Evolutionary conservation across 2,329 filamentous ascomycete genomes (phyloP).

Genomic region (Penicillium sp.): DNA sequence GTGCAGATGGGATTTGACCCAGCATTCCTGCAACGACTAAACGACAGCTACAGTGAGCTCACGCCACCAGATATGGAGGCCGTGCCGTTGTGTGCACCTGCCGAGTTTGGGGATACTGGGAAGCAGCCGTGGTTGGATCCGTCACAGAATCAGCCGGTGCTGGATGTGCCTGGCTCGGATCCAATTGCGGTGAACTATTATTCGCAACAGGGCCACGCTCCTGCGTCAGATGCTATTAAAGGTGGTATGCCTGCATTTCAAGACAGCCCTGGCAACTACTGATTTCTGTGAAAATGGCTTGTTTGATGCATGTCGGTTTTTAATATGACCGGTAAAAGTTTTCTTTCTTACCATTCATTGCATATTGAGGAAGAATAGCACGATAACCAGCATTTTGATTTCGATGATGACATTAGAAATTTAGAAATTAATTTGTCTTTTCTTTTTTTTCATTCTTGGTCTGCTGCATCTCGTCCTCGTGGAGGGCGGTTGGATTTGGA

Average conservation of each 20-base stretch:
- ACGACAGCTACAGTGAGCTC: constrained; percentile 33
- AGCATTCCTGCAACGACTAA: constrained; percentile 36
- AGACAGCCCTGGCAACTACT: constrained; percentile 10
- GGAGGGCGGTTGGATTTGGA: constrained; percentile 17
- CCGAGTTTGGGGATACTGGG: constrained; percentile 10
- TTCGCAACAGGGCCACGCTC: constrained; percentile 18
- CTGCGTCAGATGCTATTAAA: constrained; percentile 16
- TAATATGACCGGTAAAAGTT: constrained; percentile 11
- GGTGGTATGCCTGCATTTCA: constrained; percentile 15
- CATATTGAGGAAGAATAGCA: constrained; percentile 1
- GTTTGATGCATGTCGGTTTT: constrained; percentile 1
- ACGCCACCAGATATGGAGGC: constrained; percentile 29
- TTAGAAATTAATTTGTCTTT: constrained; percentile 7
- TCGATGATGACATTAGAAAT: constrained; percentile 9
- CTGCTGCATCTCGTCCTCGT: constrained; percentile 10
- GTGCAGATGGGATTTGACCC: constrained; percentile 40
- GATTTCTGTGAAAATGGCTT: constrained; percentile 3
- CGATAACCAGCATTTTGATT: background rate
- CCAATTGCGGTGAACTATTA: constrained; percentile 14
- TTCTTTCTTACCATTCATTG: background rate
- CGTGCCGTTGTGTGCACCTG: constrained; percentile 21
- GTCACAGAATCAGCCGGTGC: constrained; percentile 6
- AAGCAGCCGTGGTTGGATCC: constrained; percentile 18
- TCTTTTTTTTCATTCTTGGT: background rate
- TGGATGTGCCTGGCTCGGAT: constrained; percentile 13